phyloP scores from a whole-genome alignment of 2,329 filamentous ascomycete genomes.

The Paramyrothecium sp. region DNA sequence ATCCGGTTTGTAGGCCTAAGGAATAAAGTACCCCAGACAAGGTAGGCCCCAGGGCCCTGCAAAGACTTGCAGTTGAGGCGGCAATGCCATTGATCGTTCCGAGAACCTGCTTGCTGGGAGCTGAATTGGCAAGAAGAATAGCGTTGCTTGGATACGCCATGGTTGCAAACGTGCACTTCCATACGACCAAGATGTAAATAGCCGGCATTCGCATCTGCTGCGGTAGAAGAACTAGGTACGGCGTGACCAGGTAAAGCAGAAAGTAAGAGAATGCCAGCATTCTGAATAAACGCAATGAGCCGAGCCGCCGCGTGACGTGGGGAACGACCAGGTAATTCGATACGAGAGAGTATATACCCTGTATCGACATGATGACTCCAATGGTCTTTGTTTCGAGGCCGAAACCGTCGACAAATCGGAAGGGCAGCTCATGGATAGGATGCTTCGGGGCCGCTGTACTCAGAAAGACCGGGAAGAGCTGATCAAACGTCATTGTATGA shows the following conservation, averaged over 20 bases:
- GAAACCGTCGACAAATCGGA: conserved; percentile 87
- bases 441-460: conserved; percentile 60
- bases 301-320: conserved; percentile 69
- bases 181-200: conserved; percentile 75
- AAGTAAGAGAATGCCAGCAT: conserved; percentile 82
- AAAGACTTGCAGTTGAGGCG: conserved; percentile 86
- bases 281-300: conserved; percentile 79
- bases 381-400: conserved; percentile 80
- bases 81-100: conserved; percentile 92
- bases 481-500: conserved; percentile 96
- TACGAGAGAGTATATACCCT: conserved; percentile 86
- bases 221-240: conserved; percentile 86
- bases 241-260: conserved; percentile 79
- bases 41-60: conserved; percentile 83
- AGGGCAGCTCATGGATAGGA: conserved; percentile 64
- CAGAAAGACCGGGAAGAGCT: conserved; percentile 88
- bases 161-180: conserved; percentile 91
- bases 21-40: conserved; percentile 84
- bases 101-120: conserved; percentile 78
- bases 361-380: conserved; percentile 82
- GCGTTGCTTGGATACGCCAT: conserved; percentile 88
- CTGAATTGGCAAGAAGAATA: conserved; percentile 85
- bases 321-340: conserved; percentile 85
- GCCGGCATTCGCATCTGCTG: conserved; percentile 67
- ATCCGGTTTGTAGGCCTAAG: conserved; percentile 73